Evolutionary conservation across 345 rosid genomes (phyloP).

Genomic region (sweet orange (Citrus sinensis)): DNA sequence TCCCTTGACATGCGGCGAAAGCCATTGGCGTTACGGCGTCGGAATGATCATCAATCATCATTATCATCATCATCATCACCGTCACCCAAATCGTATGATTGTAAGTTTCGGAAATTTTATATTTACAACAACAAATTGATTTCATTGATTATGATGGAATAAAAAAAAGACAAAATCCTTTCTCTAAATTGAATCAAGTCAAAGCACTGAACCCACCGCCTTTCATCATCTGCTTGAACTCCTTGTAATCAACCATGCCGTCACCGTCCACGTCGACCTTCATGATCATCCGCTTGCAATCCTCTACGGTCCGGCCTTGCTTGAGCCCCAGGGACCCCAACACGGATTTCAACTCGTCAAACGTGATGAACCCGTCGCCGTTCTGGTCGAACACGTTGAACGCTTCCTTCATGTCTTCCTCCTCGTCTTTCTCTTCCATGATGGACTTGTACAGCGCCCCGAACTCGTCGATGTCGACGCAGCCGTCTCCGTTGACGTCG

Average conservation of each 20-base stretch:
- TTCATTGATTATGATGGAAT: no score
- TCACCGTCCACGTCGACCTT: constrained; percentile 88
- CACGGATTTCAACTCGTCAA: constrained; percentile 69
- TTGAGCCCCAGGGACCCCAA: constrained; percentile 69
- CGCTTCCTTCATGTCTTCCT: constrained; percentile 77
- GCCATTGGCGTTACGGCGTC: no score
- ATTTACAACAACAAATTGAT: not conserved
- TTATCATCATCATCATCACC: no score
- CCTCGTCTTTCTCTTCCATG: constrained; percentile 53
- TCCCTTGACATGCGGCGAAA: not conserved
- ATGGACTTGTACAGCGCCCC: constrained; percentile 51
- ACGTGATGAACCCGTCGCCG: constrained; percentile 83
- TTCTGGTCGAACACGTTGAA: constrained; percentile 84
- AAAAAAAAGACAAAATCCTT: not conserved
- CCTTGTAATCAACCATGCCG: constrained; percentile 63
- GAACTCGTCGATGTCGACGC: constrained; percentile 74
- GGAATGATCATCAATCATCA: no score
- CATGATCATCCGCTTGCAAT: constrained; percentile 74
- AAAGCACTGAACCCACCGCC: constrained; percentile 36
- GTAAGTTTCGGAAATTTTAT: no score
- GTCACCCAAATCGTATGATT: no score
- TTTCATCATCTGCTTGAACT: constrained; percentile 63
- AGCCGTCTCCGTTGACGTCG: constrained; percentile 52
- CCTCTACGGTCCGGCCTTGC: constrained; percentile 67
- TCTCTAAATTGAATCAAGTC: constrained; percentile 10